Conservation (phyloP, 345 rosid species). For the Lepidium sativum region DNA sequence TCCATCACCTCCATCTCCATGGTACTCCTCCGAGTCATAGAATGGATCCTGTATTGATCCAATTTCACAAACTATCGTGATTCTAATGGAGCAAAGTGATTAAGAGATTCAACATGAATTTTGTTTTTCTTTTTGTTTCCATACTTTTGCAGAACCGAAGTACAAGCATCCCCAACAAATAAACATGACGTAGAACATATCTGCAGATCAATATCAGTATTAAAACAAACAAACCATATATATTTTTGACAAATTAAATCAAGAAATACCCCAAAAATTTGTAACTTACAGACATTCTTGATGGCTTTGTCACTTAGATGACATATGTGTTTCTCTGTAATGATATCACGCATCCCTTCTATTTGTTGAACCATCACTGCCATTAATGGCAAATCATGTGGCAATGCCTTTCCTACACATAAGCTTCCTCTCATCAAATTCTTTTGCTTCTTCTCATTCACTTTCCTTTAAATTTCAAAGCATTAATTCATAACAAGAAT, state of each 20-base stretch:
- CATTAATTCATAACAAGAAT: neutral
- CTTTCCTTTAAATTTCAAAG: neutral
- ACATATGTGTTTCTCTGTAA: conserved; percentile 59
- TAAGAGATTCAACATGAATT: neutral
- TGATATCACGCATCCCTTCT: conserved; percentile 60
- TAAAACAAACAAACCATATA: no score
- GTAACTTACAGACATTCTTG: conserved; percentile 68
- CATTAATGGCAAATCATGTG: conserved; percentile 66
- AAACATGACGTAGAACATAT: conserved; percentile 81
- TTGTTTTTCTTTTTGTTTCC: conserved; percentile 1
- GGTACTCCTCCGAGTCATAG: conserved; percentile 78
- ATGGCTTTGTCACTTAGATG: conserved; percentile 82
- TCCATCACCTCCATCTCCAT: conserved; percentile 91
- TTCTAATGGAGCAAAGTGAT: neutral
- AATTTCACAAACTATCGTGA: neutral
- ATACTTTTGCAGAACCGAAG: conserved; percentile 76
- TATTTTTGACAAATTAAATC: no score
- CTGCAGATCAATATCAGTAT: conserved; percentile 27
- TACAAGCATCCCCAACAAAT: conserved; percentile 86
- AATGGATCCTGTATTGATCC: conserved; percentile 57
- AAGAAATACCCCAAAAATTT: neutral
- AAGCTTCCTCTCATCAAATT: conserved; percentile 20
- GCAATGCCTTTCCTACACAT: conserved; percentile 46
- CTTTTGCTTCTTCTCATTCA: conserved; percentile 22
- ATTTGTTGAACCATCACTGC: conserved; percentile 73